Conservation (phyloP, 2,329 filamentous ascomycete genomes). For the Diplodia intermedia region DNA sequence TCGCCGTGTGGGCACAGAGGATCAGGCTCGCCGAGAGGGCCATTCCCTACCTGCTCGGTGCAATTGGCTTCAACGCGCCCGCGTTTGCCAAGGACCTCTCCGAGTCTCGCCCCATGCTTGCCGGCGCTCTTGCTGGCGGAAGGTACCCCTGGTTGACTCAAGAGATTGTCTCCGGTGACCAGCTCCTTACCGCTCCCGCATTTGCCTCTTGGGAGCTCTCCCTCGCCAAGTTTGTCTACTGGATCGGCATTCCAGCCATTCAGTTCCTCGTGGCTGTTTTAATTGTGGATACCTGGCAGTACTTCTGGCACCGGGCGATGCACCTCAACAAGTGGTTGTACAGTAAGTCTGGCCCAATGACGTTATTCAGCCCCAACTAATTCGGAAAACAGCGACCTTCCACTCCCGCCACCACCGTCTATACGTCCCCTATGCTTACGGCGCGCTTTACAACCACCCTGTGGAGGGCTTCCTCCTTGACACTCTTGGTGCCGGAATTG, state of each 20-base stretch:
- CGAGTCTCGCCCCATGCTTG: conserved; percentile 73
- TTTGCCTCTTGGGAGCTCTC: conserved; percentile 85
- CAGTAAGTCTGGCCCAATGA: conserved; percentile 64
- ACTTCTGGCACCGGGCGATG: conserved; percentile 95
- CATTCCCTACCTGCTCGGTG: conserved; percentile 73
- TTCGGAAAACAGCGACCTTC: conserved; percentile 69
- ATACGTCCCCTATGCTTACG: conserved; percentile 97
- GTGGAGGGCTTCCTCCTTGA: conserved; percentile 93
- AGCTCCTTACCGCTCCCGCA: conserved; percentile 63
- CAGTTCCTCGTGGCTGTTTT: conserved; percentile 78
- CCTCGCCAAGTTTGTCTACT: conserved; percentile 79
- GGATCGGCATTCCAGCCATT: conserved; percentile 73
- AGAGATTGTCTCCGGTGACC: conserved; percentile 61
- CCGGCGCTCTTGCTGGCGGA: conserved; percentile 79
- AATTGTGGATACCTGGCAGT: conserved; percentile 95
- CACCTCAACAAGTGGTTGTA: conserved; percentile 98
- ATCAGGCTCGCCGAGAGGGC: conserved; percentile 78
- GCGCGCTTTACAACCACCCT: conserved; percentile 95
- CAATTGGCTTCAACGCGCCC: conserved; percentile 77
- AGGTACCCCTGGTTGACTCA: conserved; percentile 76
- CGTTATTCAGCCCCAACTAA: not conserved
- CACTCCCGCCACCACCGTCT: conserved; percentile 96
- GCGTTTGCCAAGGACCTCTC: conserved; percentile 78
- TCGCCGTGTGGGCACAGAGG: conserved; percentile 87
- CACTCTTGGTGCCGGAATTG: conserved; percentile 83